Percentiles rank a stretch among this genome's conserved stretches.
Conservation (phyloP, 805 yeast species). For the Starmerella roubikii region DNA sequence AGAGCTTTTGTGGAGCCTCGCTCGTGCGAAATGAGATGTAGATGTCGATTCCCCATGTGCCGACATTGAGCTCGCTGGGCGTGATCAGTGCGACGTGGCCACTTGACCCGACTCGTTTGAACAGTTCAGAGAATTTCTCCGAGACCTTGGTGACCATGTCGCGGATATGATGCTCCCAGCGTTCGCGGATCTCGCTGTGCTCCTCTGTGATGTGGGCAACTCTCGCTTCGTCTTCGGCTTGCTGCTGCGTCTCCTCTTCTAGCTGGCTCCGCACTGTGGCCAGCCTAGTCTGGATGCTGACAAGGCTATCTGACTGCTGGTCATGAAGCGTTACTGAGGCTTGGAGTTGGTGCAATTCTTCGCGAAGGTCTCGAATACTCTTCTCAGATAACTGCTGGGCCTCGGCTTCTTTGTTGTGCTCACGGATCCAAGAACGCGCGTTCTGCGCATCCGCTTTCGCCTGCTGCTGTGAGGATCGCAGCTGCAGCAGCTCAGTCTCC, state of each 20-base stretch:
- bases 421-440: slow-evolving; percentile 4
- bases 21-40: slow-evolving; percentile 73
- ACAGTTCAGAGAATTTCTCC: slow-evolving; percentile 47
- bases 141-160: slow-evolving; percentile 44
- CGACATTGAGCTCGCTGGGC: slow-evolving; percentile 26
- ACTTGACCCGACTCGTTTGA: slow-evolving; percentile 65
- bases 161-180: slow-evolving; percentile 54
- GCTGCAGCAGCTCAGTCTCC: not conserved
- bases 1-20: slow-evolving; percentile 55
- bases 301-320: slow-evolving; percentile 4
- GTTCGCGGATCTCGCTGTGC: slow-evolving; percentile 16
- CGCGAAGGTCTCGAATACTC: slow-evolving; percentile 1
- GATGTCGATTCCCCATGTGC: slow-evolving; percentile 66
- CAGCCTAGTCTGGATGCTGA: slow-evolving; percentile 1
- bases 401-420: not conserved
- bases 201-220: slow-evolving; percentile 5
- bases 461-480: not conserved
- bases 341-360: slow-evolving; percentile 1
- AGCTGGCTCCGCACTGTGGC: slow-evolving; percentile 1
- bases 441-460: not conserved
- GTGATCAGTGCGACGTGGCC: slow-evolving; percentile 60
- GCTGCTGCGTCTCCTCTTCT: slow-evolving; percentile 1
- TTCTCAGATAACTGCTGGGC: not conserved
- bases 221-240: slow-evolving; percentile 2
- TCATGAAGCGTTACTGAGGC: slow-evolving; percentile 2